These are phyloP conservation scores for Gryganskiella cystojenkinii DNA, from an alignment of 192 early-diverging fungal species.

Conservation along the genomic window DNA sequence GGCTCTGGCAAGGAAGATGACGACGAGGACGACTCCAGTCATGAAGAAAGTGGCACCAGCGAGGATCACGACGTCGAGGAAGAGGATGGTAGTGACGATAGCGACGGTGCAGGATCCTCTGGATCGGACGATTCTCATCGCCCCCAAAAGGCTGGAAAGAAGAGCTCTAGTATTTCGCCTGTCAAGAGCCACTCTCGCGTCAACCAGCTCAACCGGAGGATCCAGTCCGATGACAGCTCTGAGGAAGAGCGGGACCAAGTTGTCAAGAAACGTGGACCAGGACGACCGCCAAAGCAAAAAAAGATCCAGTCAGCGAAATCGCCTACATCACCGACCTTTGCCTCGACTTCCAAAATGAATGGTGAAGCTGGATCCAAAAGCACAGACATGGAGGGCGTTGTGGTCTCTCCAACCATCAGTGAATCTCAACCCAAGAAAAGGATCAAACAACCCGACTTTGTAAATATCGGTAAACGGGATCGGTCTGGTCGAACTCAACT, in stretches of 20 bases:
- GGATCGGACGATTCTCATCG: constrained; percentile 21
- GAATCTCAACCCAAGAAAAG: constrained; percentile 31
- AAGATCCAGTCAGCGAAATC: background rate
- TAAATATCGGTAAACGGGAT: constrained; percentile 50
- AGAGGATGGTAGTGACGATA: constrained; percentile 6
- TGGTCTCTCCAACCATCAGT: background rate
- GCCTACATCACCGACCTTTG: constrained; percentile 15
- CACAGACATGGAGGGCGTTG: background rate
- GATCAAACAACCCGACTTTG: constrained; percentile 33
- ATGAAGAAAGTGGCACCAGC: constrained; percentile 18
- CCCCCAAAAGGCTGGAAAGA: constrained; percentile 5
- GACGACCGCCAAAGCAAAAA: constrained; percentile 38
- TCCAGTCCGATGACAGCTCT: constrained; percentile 37
- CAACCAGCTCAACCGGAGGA: constrained; percentile 32
- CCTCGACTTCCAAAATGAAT: background rate
- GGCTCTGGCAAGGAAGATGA: background rate
- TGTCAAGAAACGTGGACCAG: constrained; percentile 22
- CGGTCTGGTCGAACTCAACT: constrained; percentile 63
- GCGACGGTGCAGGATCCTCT: constrained; percentile 2
- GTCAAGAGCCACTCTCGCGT: constrained; percentile 1
- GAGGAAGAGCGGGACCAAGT: constrained; percentile 12
- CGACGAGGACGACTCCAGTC: constrained; percentile 11
- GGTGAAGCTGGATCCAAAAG: background rate
- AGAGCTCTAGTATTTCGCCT: too few relatives aligned
- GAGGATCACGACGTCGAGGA: constrained; percentile 10